Evolutionary conservation across 192 early-diverging fungal species (phyloP).

Genomic region (Backusella macrospora): DNA sequence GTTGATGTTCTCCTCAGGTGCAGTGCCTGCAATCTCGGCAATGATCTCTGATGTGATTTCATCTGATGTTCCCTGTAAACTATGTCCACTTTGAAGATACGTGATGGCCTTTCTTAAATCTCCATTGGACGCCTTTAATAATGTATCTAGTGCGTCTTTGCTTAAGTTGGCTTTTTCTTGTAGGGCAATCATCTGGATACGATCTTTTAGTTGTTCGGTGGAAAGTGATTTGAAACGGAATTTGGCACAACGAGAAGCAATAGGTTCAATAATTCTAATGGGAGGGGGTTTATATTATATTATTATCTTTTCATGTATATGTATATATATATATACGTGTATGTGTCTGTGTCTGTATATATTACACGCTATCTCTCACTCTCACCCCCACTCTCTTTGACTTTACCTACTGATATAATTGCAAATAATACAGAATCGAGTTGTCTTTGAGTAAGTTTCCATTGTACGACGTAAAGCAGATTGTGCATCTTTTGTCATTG

Average conservation of each 20-base stretch:
- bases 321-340: not conserved
- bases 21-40: slow-evolving; percentile 78
- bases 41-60: slow-evolving; percentile 59
- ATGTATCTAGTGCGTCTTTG: slow-evolving; percentile 58
- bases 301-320: no score
- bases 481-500: slow-evolving; percentile 95
- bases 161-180: slow-evolving; percentile 67
- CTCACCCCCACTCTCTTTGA: no score
- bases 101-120: slow-evolving; percentile 94
- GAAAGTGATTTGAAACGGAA: slow-evolving; percentile 92
- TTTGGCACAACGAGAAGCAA: slow-evolving; percentile 93
- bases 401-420: slow-evolving; percentile 77
- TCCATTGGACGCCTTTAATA: slow-evolving; percentile 80
- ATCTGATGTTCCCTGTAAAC: slow-evolving; percentile 51
- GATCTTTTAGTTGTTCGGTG: slow-evolving; percentile 54
- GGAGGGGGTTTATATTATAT: no score
- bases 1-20: slow-evolving; percentile 69
- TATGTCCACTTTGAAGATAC: slow-evolving; percentile 83
- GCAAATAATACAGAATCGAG: slow-evolving; percentile 94
- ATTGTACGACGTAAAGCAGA: slow-evolving; percentile 90
- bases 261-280: slow-evolving; percentile 94
- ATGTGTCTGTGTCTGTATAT: no score
- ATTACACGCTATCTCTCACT: no score
- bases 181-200: slow-evolving; percentile 67
- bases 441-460: slow-evolving; percentile 91